These are phyloP conservation scores for Botryotinia convoluta DNA, from an alignment of 2,329 filamentous ascomycete species.

Conservation along the genomic window DNA sequence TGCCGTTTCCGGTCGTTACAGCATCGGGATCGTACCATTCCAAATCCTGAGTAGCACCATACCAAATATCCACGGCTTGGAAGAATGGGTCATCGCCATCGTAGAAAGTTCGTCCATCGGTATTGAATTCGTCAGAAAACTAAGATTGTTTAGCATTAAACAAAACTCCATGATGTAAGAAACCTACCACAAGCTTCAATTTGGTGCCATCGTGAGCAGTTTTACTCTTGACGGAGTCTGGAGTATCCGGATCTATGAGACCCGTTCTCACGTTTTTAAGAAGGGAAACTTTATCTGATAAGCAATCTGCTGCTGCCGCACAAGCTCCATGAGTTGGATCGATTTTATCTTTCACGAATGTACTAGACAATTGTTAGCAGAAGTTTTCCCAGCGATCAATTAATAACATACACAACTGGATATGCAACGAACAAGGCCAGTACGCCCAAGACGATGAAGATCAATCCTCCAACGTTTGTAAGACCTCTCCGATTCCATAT, in stretches of 20 bases:
- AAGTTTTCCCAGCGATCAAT: neutral
- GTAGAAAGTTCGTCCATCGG: conserved; percentile 65
- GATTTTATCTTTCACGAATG: conserved; percentile 50
- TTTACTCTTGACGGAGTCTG: conserved; percentile 53
- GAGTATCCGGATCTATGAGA: conserved; percentile 68
- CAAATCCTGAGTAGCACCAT: conserved; percentile 67
- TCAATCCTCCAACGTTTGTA: conserved; percentile 62
- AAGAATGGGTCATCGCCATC: conserved; percentile 68
- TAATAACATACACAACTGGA: conserved; percentile 60
- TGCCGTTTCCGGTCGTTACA: conserved; percentile 59
- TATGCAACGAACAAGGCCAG: conserved; percentile 67
- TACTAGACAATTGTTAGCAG: conserved; percentile 44
- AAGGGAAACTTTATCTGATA: conserved; percentile 42
- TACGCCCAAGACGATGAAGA: conserved; percentile 57
- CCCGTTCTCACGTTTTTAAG: conserved; percentile 59
- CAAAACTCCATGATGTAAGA: neutral
- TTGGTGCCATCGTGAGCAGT: conserved; percentile 57
- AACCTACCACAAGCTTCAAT: conserved; percentile 58
- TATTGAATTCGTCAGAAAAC: conserved; percentile 73
- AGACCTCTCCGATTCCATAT: conserved; percentile 63
- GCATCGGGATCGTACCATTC: conserved; percentile 72
- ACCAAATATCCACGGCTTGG: conserved; percentile 67
- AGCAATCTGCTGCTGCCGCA: conserved; percentile 42
- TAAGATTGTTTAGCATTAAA: conserved; percentile 32
- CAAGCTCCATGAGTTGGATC: conserved; percentile 33